phyloP scores from a whole-genome alignment of 805 yeast genomes.

The Lipomyces japonicus region DNA sequence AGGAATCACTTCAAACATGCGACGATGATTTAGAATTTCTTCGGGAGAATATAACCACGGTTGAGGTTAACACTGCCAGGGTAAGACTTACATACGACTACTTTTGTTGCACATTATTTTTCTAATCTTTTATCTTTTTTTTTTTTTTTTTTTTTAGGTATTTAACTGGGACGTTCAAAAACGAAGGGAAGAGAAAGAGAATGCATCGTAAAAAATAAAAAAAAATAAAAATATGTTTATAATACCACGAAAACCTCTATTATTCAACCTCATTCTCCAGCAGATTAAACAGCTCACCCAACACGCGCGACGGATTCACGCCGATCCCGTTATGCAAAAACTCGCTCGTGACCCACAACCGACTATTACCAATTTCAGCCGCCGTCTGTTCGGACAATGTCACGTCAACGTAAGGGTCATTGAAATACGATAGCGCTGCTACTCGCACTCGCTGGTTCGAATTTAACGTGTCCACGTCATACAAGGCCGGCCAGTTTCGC shows the following conservation, averaged over 20 bases:
- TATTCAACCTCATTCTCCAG: conserved; percentile 42
- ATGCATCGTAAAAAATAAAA: conserved; percentile 1
- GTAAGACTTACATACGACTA: conserved; percentile 19
- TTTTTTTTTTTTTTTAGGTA: conserved; percentile 7
- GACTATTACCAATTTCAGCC: conserved; percentile 38
- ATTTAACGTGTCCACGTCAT: conserved; percentile 37
- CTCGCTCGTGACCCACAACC: conserved; percentile 45
- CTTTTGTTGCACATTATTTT: neutral
- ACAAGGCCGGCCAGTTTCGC: conserved; percentile 41
- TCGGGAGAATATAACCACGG: conserved; percentile 87
- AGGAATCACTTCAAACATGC: conserved; percentile 55
- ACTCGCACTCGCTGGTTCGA: conserved; percentile 26
- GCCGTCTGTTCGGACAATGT: conserved; percentile 41
- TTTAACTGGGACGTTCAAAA: conserved; percentile 41
- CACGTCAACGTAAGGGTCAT: conserved; percentile 44
- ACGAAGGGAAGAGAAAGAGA: conserved; percentile 29
- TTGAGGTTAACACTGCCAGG: conserved; percentile 97
- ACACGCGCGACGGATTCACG: conserved; percentile 40
- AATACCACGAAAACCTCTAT: neutral
- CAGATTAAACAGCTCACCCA: conserved; percentile 40
- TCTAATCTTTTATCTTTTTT: neutral
- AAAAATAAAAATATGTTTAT: neutral
- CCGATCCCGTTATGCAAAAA: conserved; percentile 45
- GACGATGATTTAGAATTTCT: conserved; percentile 81
- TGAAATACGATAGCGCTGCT: conserved; percentile 27